Conservation (phyloP, 352 stramenopile species). For the Aphanomyces euteiches region DNA sequence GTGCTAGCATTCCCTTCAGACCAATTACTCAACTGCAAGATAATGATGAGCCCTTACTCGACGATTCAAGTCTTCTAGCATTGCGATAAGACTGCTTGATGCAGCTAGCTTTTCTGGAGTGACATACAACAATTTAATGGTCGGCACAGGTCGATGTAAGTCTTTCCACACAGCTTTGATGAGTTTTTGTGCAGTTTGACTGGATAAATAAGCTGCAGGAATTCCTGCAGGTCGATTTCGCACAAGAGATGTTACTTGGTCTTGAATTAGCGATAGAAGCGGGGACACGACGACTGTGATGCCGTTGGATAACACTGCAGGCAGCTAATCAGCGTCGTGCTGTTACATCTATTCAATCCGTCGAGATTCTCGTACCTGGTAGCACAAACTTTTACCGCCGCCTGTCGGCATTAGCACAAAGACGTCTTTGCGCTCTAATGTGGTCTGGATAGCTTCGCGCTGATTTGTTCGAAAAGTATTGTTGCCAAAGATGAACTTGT, state of each 20-base stretch:
- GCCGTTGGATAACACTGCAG: constrained; percentile 20
- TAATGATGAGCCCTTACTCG: constrained; percentile 65
- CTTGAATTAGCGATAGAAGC: constrained; percentile 31
- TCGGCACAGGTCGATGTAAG: constrained; percentile 14
- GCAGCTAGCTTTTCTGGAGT: constrained; percentile 29
- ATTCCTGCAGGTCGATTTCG: constrained; percentile 22
- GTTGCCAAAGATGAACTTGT: constrained; percentile 28
- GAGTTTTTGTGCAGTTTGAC: constrained; percentile 14
- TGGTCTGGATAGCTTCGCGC: constrained; percentile 24
- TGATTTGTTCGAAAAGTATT: constrained; percentile 19
- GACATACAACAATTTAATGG: constrained; percentile 31
- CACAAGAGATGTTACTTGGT: constrained; percentile 30
- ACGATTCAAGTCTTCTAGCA: constrained; percentile 22
- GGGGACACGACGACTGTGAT: constrained; percentile 31
- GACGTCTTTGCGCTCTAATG: constrained; percentile 19
- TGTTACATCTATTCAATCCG: background rate
- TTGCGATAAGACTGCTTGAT: constrained; percentile 13
- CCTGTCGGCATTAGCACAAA: constrained; percentile 33
- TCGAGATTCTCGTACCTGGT: constrained; percentile 18
- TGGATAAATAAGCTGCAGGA: constrained; percentile 27
- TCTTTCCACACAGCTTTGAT: constrained; percentile 34
- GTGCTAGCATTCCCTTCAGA: constrained; percentile 16
- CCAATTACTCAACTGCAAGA: constrained; percentile 60
- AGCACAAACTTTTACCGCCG: constrained; percentile 30
- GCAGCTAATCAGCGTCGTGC: background rate